A percentile compares a stretch with the other conserved stretches of the same genome.
phyloP scores from a whole-genome alignment of 768 basidiomycete genomes.

The Butyriboletus loyo region DNA sequence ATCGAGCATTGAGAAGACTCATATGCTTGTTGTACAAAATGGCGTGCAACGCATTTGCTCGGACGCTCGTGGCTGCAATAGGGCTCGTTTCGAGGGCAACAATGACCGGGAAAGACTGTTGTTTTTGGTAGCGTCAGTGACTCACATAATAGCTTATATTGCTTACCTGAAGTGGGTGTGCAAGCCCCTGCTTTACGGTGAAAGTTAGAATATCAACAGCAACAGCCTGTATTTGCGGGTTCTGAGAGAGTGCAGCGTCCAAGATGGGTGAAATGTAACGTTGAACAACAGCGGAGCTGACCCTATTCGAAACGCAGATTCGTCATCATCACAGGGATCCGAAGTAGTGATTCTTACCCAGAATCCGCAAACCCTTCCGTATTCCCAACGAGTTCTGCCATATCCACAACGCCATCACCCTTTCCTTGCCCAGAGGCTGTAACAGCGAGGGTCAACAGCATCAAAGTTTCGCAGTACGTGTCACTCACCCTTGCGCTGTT shows the following conservation, averaged over 20 bases:
- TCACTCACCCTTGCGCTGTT: slow-evolving; percentile 60
- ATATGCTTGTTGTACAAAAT: slow-evolving; percentile 87
- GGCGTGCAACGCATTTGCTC: slow-evolving; percentile 78
- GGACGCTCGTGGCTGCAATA: slow-evolving; percentile 52
- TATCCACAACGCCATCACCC: slow-evolving; percentile 57
- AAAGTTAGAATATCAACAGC: slow-evolving; percentile 92
- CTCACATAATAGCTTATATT: background rate
- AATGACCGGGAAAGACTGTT: slow-evolving; percentile 85
- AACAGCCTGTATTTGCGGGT: slow-evolving; percentile 67
- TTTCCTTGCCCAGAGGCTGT: slow-evolving; percentile 23
- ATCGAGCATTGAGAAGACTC: slow-evolving; percentile 84
- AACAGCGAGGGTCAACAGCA: background rate
- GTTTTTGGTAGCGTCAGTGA: background rate
- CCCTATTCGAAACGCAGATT: slow-evolving; percentile 44
- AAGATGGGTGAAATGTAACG: slow-evolving; percentile 84
- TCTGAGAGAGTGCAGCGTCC: slow-evolving; percentile 71
- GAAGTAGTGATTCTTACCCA: slow-evolving; percentile 57
- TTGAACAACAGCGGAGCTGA: slow-evolving; percentile 92
- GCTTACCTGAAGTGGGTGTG: slow-evolving; percentile 85
- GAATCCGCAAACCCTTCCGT: slow-evolving; percentile 96
- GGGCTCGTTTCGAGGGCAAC: slow-evolving; percentile 91
- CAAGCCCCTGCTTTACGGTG: slow-evolving; percentile 92
- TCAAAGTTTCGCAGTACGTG: background rate
- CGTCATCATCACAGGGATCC: background rate
- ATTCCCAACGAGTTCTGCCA: slow-evolving; percentile 93